A percentile compares a stretch with the other conserved stretches of the same genome.
These are phyloP conservation scores for Sequoia sempervirens DNA, from an alignment of 75 land plant species.

Conservation along the genomic window DNA sequence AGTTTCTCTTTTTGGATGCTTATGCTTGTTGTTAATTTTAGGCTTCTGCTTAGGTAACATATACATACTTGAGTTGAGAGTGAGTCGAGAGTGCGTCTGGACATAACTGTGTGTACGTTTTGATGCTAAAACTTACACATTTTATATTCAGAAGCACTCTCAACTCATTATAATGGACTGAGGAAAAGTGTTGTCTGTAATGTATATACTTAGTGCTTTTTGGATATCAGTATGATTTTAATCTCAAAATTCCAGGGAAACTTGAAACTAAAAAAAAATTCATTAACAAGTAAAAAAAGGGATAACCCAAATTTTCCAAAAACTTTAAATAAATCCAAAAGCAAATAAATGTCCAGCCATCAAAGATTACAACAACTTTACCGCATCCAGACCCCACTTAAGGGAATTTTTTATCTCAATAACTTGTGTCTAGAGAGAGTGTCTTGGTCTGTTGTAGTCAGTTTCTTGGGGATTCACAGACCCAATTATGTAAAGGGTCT, in stretches of 20 bases:
- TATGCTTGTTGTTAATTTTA: background rate
- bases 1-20: background rate
- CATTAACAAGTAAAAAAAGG: background rate
- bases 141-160: too few relatives aligned
- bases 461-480: background rate
- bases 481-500: background rate
- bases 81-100: too few relatives aligned
- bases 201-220: background rate
- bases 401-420: background rate
- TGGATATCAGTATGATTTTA: background rate
- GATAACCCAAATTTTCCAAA: too few relatives aligned
- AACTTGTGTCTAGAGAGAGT: background rate
- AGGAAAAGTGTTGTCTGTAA: too few relatives aligned
- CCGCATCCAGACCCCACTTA: background rate
- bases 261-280: background rate
- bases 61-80: background rate
- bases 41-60: background rate
- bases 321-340: background rate
- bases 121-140: too few relatives aligned
- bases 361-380: background rate
- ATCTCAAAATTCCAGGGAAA: background rate
- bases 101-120: too few relatives aligned
- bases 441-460: background rate
- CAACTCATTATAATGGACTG: too few relatives aligned
- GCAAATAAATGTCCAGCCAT: background rate